A percentile compares a stretch with the other conserved stretches of the same genome.
Evolutionary conservation across 495 filamentous ascomycete genomes (phyloP).

Genomic region (Staphylotrichum longicolle): DNA sequence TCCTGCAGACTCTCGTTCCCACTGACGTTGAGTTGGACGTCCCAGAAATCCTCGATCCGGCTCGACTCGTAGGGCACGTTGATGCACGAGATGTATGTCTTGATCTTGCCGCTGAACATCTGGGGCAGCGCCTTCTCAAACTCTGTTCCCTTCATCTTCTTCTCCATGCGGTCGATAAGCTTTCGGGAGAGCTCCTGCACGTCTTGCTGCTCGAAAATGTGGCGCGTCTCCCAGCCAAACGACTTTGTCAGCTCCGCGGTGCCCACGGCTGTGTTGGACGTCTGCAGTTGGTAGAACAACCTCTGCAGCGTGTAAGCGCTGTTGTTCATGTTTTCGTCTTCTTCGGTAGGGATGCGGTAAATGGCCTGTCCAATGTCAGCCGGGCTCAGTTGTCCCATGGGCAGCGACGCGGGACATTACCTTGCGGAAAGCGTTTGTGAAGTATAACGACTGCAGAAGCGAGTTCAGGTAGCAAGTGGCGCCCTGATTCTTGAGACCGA

Average conservation of each 20-base stretch:
- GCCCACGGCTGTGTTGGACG: conserved; percentile 71
- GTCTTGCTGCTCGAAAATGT: conserved; percentile 99
- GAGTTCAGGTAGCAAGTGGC: conserved; percentile 99
- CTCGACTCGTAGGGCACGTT: conserved; percentile 97
- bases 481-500: conserved; percentile 95
- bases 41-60: conserved; percentile 96
- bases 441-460: conserved; percentile 91
- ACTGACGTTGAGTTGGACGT: conserved; percentile 94
- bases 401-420: conserved; percentile 38
- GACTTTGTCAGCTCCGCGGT: conserved; percentile 92
- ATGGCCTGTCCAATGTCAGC: conserved; percentile 63
- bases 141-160: conserved; percentile 95
- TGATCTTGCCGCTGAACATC: conserved; percentile 93
- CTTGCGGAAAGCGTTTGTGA: conserved; percentile 96
- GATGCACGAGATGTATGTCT: conserved; percentile 98
- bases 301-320: conserved; percentile 93
- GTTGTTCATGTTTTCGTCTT: conserved; percentile 75
- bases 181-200: conserved; percentile 96
- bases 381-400: too few species aligned
- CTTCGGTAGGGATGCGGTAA: conserved; percentile 89
- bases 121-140: conserved; percentile 88
- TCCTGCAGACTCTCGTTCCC: conserved; percentile 90
- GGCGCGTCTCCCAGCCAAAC: conserved; percentile 96
- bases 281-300: conserved; percentile 92
- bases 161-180: conserved; percentile 93